phyloP scores from a whole-genome alignment of 495 filamentous ascomycete species.

The Podospora conica region DNA sequence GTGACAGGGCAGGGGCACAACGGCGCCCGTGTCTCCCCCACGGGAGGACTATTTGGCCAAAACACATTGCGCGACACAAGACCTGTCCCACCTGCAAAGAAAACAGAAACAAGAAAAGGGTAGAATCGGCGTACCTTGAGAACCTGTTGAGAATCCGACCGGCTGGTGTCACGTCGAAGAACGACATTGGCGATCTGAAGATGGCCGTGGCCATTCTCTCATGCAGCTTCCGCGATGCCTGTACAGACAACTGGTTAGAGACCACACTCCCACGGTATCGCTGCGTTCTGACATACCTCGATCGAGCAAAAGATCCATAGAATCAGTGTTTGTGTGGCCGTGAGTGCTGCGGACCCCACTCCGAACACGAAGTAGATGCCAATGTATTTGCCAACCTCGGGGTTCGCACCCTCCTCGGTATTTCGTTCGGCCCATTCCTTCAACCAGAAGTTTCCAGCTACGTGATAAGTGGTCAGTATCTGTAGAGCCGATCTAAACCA shows the following conservation, averaged over 20 bases:
- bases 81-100: conserved; percentile 13
- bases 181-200: conserved; percentile 96
- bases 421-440: conserved; percentile 88
- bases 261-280: not conserved
- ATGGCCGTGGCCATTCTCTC: conserved; percentile 98
- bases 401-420: conserved; percentile 57
- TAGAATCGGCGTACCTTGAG: conserved; percentile 58
- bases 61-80: conserved; percentile 12
- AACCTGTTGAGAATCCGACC: conserved; percentile 96
- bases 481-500: not conserved
- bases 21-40: conserved; percentile 10
- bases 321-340: conserved; percentile 88
- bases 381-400: conserved; percentile 78
- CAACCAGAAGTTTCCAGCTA: conserved; percentile 77
- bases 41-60: conserved; percentile 17
- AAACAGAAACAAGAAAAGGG: not conserved
- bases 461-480: not conserved
- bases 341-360: conserved; percentile 76
- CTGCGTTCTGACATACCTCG: conserved; percentile 49
- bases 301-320: conserved; percentile 99
- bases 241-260: conserved; percentile 20
- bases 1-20: conserved; percentile 14
- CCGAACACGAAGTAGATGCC: conserved; percentile 94
- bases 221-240: conserved; percentile 91
- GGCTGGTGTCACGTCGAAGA: conserved; percentile 98